A percentile compares a stretch with the other conserved stretches of the same genome.
Evolutionary conservation across 2,329 filamentous ascomycete species (phyloP).

Genomic region (Beauveria caledonica): DNA sequence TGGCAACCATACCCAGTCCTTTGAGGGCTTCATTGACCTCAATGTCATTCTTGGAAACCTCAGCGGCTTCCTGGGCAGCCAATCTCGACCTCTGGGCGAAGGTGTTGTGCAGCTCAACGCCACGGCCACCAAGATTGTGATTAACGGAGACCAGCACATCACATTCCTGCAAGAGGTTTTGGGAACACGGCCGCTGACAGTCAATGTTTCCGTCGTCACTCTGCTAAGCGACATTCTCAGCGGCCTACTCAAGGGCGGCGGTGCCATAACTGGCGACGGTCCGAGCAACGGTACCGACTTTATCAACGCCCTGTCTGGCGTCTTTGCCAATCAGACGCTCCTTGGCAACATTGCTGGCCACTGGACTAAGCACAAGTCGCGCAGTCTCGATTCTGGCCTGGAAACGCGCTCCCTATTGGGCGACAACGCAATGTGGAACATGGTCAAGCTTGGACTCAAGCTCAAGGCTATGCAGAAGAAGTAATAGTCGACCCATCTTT

Average conservation of each 20-base stretch:
- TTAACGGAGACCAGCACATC: slow-evolving; percentile 33
- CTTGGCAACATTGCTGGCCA: slow-evolving; percentile 28
- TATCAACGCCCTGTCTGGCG: slow-evolving; percentile 17
- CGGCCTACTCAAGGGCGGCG: slow-evolving; percentile 21
- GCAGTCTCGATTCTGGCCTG: slow-evolving; percentile 12
- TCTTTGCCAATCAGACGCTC: slow-evolving; percentile 32
- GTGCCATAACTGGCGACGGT: not conserved
- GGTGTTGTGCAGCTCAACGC: slow-evolving; percentile 34
- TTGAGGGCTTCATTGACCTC: slow-evolving; percentile 34
- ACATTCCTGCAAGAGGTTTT: slow-evolving; percentile 36
- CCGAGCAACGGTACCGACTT: slow-evolving; percentile 6
- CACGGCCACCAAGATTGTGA: slow-evolving; percentile 32
- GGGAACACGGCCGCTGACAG: slow-evolving; percentile 28
- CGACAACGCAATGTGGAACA: slow-evolving; percentile 17
- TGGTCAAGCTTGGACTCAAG: slow-evolving; percentile 24
- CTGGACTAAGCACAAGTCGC: slow-evolving; percentile 21
- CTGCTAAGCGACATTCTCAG: slow-evolving; percentile 29
- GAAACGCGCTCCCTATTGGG: slow-evolving; percentile 15
- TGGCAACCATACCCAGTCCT: slow-evolving; percentile 34
- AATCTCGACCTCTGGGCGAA: slow-evolving; percentile 26
- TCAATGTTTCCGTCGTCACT: slow-evolving; percentile 29
- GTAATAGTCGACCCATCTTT: not conserved
- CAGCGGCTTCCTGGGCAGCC: slow-evolving; percentile 28
- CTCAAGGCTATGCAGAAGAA: slow-evolving; percentile 13
- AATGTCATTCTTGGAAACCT: slow-evolving; percentile 33